Base-by-base conservation (phyloP, 495 filamentous ascomycete genomes). In the Aspergillus biplanus region DNA sequence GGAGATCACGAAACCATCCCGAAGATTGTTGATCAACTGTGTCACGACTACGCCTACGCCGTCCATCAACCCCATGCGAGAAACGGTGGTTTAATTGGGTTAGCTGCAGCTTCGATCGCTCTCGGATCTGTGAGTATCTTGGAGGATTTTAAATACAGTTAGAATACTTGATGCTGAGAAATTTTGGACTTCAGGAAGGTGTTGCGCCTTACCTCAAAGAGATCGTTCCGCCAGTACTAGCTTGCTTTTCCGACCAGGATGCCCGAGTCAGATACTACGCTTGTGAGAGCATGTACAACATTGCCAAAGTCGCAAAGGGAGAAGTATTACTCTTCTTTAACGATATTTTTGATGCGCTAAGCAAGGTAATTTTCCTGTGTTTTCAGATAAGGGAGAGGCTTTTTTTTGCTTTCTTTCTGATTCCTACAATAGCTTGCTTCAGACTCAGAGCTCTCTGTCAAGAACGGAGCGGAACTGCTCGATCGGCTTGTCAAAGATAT, bases 281-380 rank as follows among this genome's bases (percentile, higher is more conserved):
- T 52, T 99, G 96, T 78, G 96, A 99, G 83, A 95, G 93, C 77
- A 99, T 99, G 96, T 99, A 99, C 75, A 99, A 99, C 70, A 98
- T 99, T 70, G 93, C 96, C 65, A 99, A 99, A 79, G 95, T 98
- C 8, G 95, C 96, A 27, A 99, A 99, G 74, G 96, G 96, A 49
- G 96, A 99, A 73, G 95, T 97, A 34, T 73, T 98, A 63, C 83
- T 93, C 21, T 98, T 96, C 78, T 99, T 97, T 78, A 98, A 99
- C 73, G 89, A 97, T 56, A 93, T 98, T 48, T 99, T 99, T 71
- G 96, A 98, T 77, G 92, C 95, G 11, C 75, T 99, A 47, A 95
- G 93, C 77, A 99, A 97, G 86, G 94, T 97, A 76, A 64, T 76
- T 47, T 32, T 33, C 2, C 13, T n/a, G 33, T 34, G 5, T 47